A percentile compares a stretch with the other conserved stretches of the same genome.
phyloP scores from a whole-genome alignment of 352 stramenopile genomes.

The Pythium periplocum region DNA sequence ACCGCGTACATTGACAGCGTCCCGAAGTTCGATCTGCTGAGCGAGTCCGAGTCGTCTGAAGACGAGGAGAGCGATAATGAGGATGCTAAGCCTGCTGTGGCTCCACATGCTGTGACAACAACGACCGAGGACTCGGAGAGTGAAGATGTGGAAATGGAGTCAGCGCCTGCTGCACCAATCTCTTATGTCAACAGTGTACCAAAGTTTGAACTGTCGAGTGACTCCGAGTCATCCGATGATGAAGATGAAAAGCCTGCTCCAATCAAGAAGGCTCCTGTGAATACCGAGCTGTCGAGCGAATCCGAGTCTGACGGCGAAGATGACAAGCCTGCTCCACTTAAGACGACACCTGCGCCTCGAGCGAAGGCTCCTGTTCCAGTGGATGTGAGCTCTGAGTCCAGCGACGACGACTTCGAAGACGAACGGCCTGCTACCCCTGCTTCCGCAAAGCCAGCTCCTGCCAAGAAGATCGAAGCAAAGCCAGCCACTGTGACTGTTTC shows the following conservation, averaged over 20 bases:
- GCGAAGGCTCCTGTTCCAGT: neutral
- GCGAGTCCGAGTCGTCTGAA: conserved; percentile 17
- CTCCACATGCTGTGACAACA: neutral
- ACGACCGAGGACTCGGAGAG: neutral
- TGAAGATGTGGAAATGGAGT: conserved; percentile 2
- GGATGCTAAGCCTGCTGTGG: neutral
- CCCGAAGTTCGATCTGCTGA: conserved; percentile 16
- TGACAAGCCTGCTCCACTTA: conserved; percentile 12
- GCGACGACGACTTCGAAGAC: conserved; percentile 29
- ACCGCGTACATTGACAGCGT: conserved; percentile 19
- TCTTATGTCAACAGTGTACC: conserved; percentile 56
- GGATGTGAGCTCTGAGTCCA: conserved; percentile 36
- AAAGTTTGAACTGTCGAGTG: conserved; percentile 50
- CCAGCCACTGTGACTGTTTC: conserved; percentile 1
- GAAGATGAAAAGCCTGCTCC: conserved; percentile 8
- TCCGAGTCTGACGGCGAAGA: conserved; percentile 18
- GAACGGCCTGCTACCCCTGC: conserved; percentile 12
- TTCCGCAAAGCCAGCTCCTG: neutral
- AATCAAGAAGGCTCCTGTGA: too few species aligned
- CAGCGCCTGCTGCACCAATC: conserved; percentile 3
- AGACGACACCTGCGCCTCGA: conserved; percentile 3
- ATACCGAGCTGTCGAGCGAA: too few species aligned
- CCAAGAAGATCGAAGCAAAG: neutral
- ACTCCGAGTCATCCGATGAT: conserved; percentile 33
- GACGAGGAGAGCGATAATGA: conserved; percentile 8